Base-by-base conservation (phyloP, 441 rosid species). In the Dalechampia spathulata region DNA sequence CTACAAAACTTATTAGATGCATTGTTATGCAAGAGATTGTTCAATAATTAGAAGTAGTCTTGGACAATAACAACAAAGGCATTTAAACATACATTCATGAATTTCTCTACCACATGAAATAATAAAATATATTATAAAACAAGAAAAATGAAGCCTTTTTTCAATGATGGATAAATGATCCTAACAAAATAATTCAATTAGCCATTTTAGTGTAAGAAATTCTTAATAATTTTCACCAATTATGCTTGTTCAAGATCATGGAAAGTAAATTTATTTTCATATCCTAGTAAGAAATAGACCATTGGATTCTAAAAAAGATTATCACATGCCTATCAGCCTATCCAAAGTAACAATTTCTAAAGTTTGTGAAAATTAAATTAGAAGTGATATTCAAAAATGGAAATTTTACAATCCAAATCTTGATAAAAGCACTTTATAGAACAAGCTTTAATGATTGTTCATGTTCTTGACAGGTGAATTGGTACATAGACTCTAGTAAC, bases 31-130 rank as follows among this genome's bases (percentile, higher is more conserved):
- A 93, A 85, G 72, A 87, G 90, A 75, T 93, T 90, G 75, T 85
- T 93, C 83, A 93, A 69, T 73, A 93, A 75, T 72, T 87, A 91
- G 32, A 93, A 78, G 73, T 95, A 90, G 55, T 90, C 97, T 97
- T 93, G 85, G 26, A 26, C 55, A 72, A 26, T 30, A 42, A 8
- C 46, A 64, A 51, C 8, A n/a, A 26, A 49, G 49, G 7, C n/a
- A 38, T 19, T 22, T 55, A 14, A 39, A 46, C 26, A 49, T 39
- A 34, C 14, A 51, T 49, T 40, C 14, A 65, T 39, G 49, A 22
- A 53, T 44, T 56, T 58, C 41, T 45, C n/a, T n/a, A n/a, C n/a
- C 41, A 34, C 54, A 51, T 1, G 13, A 38, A 63, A 54, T 47
- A 36, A 64, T 51, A 58, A 30, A 44, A 13, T 15, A 27, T 9